Evolutionary conservation across 1,284 basidiomycete species (phyloP).

Genomic region (Apiotrichum gracile): DNA sequence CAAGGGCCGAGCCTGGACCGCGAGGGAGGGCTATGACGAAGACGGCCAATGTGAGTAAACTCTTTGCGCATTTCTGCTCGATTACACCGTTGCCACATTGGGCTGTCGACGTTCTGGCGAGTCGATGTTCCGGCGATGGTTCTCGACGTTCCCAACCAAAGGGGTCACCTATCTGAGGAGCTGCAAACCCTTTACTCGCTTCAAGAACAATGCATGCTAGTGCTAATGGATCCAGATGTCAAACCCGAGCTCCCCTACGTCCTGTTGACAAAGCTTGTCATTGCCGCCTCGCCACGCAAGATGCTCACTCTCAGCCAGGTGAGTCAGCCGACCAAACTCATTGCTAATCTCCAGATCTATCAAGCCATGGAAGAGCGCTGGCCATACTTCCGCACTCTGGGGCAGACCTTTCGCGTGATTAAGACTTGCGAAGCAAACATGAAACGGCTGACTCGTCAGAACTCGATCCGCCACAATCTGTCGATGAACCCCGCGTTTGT

Average conservation of each 20-base stretch:
- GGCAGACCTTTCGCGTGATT: conserved; percentile 25
- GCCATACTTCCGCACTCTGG: conserved; percentile 23
- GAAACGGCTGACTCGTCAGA: conserved; percentile 44
- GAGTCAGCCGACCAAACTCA: background rate
- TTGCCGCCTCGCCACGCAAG: conserved; percentile 27
- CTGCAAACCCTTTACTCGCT: no score
- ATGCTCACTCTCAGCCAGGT: conserved; percentile 30
- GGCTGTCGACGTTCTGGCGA: no score
- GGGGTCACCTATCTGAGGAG: no score
- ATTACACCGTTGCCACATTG: no score
- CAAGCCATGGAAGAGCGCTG: conserved; percentile 31
- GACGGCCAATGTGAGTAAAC: conserved; percentile 20
- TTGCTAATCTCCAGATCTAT: conserved; percentile 20
- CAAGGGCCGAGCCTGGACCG: conserved; percentile 18
- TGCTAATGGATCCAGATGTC: conserved; percentile 12
- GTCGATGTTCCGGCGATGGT: no score
- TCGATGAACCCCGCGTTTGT: conserved; percentile 72
- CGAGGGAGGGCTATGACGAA: conserved; percentile 16
- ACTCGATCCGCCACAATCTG: conserved; percentile 78
- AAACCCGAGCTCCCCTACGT: conserved; percentile 27
- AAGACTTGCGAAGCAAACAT: background rate
- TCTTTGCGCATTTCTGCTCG: no score
- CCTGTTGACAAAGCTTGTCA: conserved; percentile 25
- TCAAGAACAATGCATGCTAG: no score
- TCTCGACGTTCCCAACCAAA: no score